Evolutionary conservation across 768 basidiomycete genomes (phyloP), one percentile per base, ranked within the genome.

Genomic region (Psilocybe subaeruginosa): DNA sequence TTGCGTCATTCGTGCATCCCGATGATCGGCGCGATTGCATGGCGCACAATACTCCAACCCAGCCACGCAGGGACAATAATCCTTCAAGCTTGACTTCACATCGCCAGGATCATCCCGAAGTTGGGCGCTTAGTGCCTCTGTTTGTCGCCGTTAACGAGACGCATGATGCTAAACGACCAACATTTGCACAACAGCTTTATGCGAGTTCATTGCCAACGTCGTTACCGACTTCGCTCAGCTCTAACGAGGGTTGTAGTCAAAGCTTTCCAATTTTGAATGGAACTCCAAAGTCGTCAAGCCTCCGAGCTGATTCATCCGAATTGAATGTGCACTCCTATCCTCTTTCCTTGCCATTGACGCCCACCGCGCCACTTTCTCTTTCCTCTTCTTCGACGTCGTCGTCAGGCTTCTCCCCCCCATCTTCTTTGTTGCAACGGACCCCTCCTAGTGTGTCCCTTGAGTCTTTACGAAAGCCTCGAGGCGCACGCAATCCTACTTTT

Each of bases 171-270:
- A 49, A 46, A 4, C 39, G 43, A 11, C 56, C 31, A 8, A 60
- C 39, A 27, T 37, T 66, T 45, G 65, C 65, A 3, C 65, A 66
- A 56, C 55, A 61, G 45, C 57, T 66, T 16, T 66, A 66, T 50
- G 65, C 65, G 23, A 66, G 60, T 30, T 61, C 65, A 1, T 56
- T 63, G 14, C 16, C 53, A 16, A 53, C 45, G 16, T 51, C 46
- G 35, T 56, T 43, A 14, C 54, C 60, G 3, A 56, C 35, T 23
- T 48, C 57, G n/a, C 14, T 46, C 5, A 31, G 30, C 3, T 30
- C 23, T 27, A 11, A 47, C 43, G 30, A 43, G 23, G 23, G 23
- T 11, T 11, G 27, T 11, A 17, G 14, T 4, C 14, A 19, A 49
- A 29, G 46, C 4, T 50, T 35, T 39, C 19, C 51, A 8, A 19